These are phyloP conservation scores for Myxozyma neglecta DNA, from an alignment of 805 yeast genomes.

Conservation along the genomic window DNA sequence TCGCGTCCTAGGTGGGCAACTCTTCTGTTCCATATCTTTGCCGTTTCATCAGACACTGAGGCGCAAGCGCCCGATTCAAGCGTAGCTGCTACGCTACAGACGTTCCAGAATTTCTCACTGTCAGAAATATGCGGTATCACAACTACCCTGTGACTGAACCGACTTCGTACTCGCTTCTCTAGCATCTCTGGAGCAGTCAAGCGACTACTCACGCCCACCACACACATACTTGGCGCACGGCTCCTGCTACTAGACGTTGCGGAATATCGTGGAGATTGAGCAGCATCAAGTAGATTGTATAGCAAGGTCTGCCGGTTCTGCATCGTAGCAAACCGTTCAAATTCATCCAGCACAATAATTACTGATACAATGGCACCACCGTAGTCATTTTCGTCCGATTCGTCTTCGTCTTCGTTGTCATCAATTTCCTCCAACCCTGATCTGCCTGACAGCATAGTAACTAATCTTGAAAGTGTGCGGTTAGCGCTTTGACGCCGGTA, in stretches of 20 bases:
- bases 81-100: constrained; percentile 43
- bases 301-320: constrained; percentile 76
- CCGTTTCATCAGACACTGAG: constrained; percentile 37
- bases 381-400: constrained; percentile 3
- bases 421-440: constrained; percentile 32
- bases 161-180: constrained; percentile 86
- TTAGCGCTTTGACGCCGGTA: constrained; percentile 5
- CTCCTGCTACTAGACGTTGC: background rate
- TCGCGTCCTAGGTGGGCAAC: background rate
- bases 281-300: constrained; percentile 83
- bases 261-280: constrained; percentile 54
- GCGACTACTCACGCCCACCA: constrained; percentile 75
- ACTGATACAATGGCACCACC: constrained; percentile 50
- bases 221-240: constrained; percentile 65
- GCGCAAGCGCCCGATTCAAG: background rate
- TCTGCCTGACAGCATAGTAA: constrained; percentile 35
- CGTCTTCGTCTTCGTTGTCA: constrained; percentile 12
- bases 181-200: constrained; percentile 74
- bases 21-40: constrained; percentile 19
- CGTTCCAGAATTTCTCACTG: constrained; percentile 52
- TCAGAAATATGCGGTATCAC: constrained; percentile 51
- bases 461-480: constrained; percentile 30
- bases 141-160: constrained; percentile 81
- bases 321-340: constrained; percentile 68
- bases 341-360: constrained; percentile 78